Percentiles rank a stretch among this genome's conserved stretches.
Conservation (phyloP, 192 early-diverging fungal genomes). For the Linnemannia hyalina region DNA sequence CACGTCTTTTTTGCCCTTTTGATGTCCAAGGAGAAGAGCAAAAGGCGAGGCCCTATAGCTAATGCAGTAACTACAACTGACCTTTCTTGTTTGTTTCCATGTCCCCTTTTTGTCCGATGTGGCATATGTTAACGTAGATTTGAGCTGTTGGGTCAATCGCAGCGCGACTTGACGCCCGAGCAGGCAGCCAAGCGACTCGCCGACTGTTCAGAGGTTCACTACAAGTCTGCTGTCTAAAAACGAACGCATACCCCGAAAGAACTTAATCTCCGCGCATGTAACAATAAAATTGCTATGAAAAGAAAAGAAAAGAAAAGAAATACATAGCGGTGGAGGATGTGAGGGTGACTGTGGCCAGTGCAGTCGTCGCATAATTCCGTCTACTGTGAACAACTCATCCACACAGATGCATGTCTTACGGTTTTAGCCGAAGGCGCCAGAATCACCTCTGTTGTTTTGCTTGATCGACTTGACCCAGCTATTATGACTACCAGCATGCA, state of each 20-base stretch:
- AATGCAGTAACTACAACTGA: neutral
- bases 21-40: neutral
- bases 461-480: too few species aligned
- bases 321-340: too few species aligned
- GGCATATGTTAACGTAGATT: conserved; percentile 65
- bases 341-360: too few species aligned
- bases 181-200: conserved; percentile 85
- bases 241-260: neutral
- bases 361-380: too few species aligned
- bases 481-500: too few species aligned
- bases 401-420: too few species aligned
- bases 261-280: too few species aligned
- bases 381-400: too few species aligned
- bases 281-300: too few species aligned
- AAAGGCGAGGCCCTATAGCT: too few species aligned
- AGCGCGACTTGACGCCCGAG: conserved; percentile 95
- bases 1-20: neutral
- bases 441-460: too few species aligned
- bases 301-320: neutral
- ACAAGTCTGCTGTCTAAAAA: conserved; percentile 51
- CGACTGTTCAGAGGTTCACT: conserved; percentile 70
- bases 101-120: neutral
- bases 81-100: neutral
- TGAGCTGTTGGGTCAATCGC: conserved; percentile 94
- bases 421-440: too few species aligned